These are phyloP conservation scores for Crithidia acanthocephali DNA, from an alignment of 208 protist genomes.

Conservation along the genomic window DNA sequence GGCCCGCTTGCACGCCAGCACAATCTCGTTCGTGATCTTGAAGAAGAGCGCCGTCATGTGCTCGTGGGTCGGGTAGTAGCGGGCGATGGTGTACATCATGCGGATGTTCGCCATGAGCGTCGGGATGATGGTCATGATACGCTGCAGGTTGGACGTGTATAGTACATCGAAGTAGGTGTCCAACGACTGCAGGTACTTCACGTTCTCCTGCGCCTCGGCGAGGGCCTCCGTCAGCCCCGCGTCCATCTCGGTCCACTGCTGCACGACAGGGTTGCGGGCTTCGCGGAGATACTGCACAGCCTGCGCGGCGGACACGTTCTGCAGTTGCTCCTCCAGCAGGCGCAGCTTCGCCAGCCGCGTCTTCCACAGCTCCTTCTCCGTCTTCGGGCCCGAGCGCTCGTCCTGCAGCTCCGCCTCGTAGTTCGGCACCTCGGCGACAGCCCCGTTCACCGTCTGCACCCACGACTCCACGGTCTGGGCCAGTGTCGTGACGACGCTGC, in stretches of 20 bases:
- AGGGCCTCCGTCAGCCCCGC: conserved; percentile 92
- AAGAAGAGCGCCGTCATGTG: conserved; percentile 97
- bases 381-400: conserved; percentile 92
- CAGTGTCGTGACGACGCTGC: conserved; percentile 67
- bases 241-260: conserved; percentile 93
- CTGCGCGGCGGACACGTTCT: conserved; percentile 65
- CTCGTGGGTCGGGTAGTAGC: conserved; percentile 95
- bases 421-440: conserved; percentile 79
- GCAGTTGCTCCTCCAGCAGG: conserved; percentile 91
- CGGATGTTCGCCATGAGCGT: conserved; percentile 96
- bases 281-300: conserved; percentile 93
- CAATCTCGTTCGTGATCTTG: conserved; percentile 98
- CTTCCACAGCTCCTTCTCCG: conserved; percentile 96
- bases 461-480: conserved; percentile 75
- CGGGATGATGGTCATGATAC: conserved; percentile 95
- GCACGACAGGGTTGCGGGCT: conserved; percentile 77
- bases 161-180: conserved; percentile 98
- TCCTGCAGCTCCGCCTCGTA: conserved; percentile 91
- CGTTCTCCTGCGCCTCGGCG: conserved; percentile 98
- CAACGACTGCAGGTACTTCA: conserved; percentile 97
- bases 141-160: conserved; percentile 89
- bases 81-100: conserved; percentile 97
- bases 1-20: conserved; percentile 92
- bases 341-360: conserved; percentile 92
- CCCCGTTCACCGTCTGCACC: conserved; percentile 70